Conservation (phyloP, 164 flowering plant species). For the Macadamia tetraphylla region DNA sequence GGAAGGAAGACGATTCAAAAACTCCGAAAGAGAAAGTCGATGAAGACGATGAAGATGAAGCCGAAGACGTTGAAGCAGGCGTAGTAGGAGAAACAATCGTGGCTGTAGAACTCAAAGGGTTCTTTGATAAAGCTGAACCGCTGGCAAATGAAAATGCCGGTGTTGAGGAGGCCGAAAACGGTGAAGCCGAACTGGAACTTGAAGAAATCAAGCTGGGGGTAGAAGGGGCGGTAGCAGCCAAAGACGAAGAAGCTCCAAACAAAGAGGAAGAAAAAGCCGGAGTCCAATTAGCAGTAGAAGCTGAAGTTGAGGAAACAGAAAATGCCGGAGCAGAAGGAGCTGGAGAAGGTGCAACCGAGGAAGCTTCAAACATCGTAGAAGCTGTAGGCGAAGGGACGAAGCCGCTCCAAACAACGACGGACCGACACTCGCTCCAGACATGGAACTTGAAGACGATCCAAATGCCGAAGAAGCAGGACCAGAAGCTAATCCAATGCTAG, state of each 20-base stretch:
- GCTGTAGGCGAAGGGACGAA: no score
- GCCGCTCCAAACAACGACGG: no score
- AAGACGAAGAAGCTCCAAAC: not conserved
- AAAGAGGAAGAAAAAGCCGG: slow-evolving; percentile 6
- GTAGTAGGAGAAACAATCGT: no score
- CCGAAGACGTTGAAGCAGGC: not conserved
- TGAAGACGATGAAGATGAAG: not conserved
- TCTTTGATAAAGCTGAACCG: no score
- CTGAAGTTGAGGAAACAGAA: not conserved
- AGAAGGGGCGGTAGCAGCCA: not conserved
- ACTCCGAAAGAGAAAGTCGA: slow-evolving; percentile 43
- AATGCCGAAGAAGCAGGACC: slow-evolving; percentile 1
- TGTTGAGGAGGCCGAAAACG: not conserved
- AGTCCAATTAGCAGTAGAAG: not conserved
- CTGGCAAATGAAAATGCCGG: not conserved
- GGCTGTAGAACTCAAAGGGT: no score
- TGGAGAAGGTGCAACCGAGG: no score
- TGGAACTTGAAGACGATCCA: not conserved
- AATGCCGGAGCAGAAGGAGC: no score
- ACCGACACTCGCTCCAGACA: not conserved
- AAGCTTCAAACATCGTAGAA: no score
- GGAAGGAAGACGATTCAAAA: slow-evolving; percentile 24
- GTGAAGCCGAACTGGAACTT: not conserved
- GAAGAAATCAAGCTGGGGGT: not conserved
- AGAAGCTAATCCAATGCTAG: slow-evolving; percentile 3